Evolutionary conservation across 1,284 basidiomycete species (phyloP), one percentile per base, ranked within the genome.

Genomic region (Bondarzewia mesenterica): DNA sequence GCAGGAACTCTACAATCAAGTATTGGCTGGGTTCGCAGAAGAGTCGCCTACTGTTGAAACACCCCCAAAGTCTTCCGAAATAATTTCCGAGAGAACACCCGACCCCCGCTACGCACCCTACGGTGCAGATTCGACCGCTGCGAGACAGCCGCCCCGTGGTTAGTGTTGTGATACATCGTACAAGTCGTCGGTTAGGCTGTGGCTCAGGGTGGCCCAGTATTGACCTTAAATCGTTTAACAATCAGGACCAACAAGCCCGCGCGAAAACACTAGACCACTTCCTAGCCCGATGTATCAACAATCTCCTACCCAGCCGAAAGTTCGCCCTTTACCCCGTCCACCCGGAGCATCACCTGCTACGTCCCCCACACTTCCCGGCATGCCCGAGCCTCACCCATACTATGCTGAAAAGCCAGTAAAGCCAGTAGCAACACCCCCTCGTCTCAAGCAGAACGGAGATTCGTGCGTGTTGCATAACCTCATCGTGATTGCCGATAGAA

Each of bases 341-440:
- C 54, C 54, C 5, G 47, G 41, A 18, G 29, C 29, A n/a, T 32
- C 29, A 2, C 29, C 29, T 5, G 45, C 52, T 5, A 46, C 50
- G 4, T 47, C 56, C 15, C 48, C 56, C 15, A 29, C 42, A 10
- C 46, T 48, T 26, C 47, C 45, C 14, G 39, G 42, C 41, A 59
- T 59, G 55, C 59, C 60, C 5, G 58, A 60, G 16, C 49, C 59
- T 5, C 51, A 27, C 3, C 49, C 58, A 2, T 58, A 54, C 48
- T 41, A 38, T 4, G 52, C 37, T 2, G 64, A 65, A 3, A 3
- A 47, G 8, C 45, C 50, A 14, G 16, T 51, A 4, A 54, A 57
- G 54, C 57, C 46, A 36, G 52, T 44, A 18, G 35, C 51, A 29
- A 39, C 38, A 40, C 10, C 22, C n/a, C 7, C 43, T n/a, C 22